Evolutionary conservation across 805 yeast species (phyloP).

Genomic region (Candida ficus): DNA sequence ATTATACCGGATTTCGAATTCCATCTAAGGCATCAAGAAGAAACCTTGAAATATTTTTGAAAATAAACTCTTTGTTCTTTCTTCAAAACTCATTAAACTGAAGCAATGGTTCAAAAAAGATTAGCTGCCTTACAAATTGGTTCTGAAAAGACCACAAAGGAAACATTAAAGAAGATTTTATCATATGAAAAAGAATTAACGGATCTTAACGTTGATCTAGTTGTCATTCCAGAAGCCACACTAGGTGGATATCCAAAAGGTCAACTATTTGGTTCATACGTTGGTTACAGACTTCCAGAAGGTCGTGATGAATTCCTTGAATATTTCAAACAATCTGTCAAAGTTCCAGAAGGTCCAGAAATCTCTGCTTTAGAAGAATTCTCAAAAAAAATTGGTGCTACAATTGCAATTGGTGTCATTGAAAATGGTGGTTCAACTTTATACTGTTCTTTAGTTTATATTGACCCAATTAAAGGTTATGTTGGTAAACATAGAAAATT

Average conservation of each 20-base stretch:
- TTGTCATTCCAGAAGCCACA: constrained; percentile 42
- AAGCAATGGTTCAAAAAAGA: too few relatives aligned
- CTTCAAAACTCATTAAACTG: too few relatives aligned
- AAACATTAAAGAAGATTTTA: constrained; percentile 33
- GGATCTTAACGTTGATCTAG: constrained; percentile 29
- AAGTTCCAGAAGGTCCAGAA: constrained; percentile 32
- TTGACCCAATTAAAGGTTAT: constrained; percentile 34
- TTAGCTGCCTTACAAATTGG: constrained; percentile 43
- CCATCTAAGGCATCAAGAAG: too few relatives aligned
- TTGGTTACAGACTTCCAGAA: constrained; percentile 36
- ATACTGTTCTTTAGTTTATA: constrained; percentile 37
- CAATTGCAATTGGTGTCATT: constrained; percentile 36
- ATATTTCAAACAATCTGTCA: constrained; percentile 32
- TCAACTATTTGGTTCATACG: constrained; percentile 35
- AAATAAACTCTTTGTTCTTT: too few relatives aligned
- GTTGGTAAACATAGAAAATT: constrained; percentile 40
- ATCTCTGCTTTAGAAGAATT: constrained; percentile 29
- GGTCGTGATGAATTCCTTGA: constrained; percentile 37
- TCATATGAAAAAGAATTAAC: constrained; percentile 33
- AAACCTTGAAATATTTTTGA: too few relatives aligned
- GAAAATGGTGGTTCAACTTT: constrained; percentile 35
- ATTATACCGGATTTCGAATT: too few relatives aligned
- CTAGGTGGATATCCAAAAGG: constrained; percentile 46
- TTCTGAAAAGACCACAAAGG: constrained; percentile 32
- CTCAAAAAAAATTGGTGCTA: constrained; percentile 30